phyloP scores from a whole-genome alignment of 192 early-diverging fungal species.

The Linnemannia zychae region DNA sequence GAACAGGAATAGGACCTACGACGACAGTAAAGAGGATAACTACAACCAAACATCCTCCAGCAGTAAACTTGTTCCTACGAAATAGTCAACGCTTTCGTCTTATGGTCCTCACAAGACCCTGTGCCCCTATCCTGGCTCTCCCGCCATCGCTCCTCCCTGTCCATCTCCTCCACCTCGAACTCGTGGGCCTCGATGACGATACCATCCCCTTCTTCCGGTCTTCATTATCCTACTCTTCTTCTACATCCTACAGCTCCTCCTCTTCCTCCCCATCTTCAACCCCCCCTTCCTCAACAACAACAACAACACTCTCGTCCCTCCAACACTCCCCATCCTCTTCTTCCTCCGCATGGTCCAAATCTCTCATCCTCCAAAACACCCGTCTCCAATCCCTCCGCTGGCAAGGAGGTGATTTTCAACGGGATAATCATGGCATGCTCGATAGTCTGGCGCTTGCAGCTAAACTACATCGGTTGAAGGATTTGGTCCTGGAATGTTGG shows the following conservation, averaged over 20 bases:
- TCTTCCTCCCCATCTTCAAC: neutral
- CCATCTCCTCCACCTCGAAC: constrained; percentile 19
- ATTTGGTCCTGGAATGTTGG: constrained; percentile 32
- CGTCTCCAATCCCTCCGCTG: constrained; percentile 25
- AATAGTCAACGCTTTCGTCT: constrained; percentile 14
- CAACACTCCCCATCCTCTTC: neutral
- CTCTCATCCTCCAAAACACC: constrained; percentile 22
- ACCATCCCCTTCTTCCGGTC: neutral
- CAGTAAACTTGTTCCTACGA: neutral
- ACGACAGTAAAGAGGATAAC: neutral
- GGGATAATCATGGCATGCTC: constrained; percentile 23
- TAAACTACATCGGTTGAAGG: constrained; percentile 11
- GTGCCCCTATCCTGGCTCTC: neutral
- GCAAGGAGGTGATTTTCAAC: constrained; percentile 30
- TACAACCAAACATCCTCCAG: neutral
- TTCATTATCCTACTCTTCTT: neutral
- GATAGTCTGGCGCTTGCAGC: constrained; percentile 18
- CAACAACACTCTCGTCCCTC: too few relatives aligned
- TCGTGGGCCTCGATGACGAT: constrained; percentile 16
- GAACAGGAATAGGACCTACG: neutral
- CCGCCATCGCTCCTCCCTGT: neutral
- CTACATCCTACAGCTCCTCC: neutral
- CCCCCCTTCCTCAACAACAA: neutral
- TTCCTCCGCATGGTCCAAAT: constrained; percentile 9
- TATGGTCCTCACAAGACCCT: constrained; percentile 5